phyloP scores from a whole-genome alignment of 495 filamentous ascomycete species.

The Penicillium malachiteum region DNA sequence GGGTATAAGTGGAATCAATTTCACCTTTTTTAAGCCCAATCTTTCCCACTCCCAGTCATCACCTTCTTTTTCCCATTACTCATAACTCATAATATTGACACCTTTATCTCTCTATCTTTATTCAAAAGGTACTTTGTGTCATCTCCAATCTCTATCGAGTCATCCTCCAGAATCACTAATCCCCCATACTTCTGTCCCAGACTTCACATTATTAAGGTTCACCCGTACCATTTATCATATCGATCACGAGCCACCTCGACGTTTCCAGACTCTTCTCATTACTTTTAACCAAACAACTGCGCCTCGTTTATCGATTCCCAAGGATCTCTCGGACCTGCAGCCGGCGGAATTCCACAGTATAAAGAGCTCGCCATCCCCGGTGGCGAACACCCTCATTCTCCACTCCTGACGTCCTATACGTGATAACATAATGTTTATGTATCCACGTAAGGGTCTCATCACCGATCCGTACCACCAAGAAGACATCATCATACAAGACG shows the following conservation, averaged over 20 bases:
- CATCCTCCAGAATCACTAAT: constrained; percentile 21
- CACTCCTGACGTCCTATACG: constrained; percentile 33
- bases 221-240: constrained; percentile 8
- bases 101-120: not conserved
- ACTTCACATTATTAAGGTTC: constrained; percentile 22
- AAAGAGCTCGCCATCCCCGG: constrained; percentile 31
- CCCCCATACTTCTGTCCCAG: constrained; percentile 12
- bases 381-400: constrained; percentile 31
- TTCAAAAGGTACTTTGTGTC: not conserved
- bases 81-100: constrained; percentile 11
- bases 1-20: not conserved
- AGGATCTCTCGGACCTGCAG: constrained; percentile 30
- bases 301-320: constrained; percentile 7
- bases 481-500: constrained; percentile 48
- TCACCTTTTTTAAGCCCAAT: constrained; percentile 16
- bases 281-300: not conserved
- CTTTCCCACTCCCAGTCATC: not conserved
- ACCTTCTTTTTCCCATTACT: constrained; percentile 17
- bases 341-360: constrained; percentile 33
- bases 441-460: constrained; percentile 52
- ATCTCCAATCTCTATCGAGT: constrained; percentile 14
- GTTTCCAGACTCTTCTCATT: constrained; percentile 39
- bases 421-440: constrained; percentile 47
- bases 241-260: constrained; percentile 29
- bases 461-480: constrained; percentile 41